Base-by-base conservation (phyloP, 176 grass and related monocot genomes). In the Typha latifolia region DNA sequence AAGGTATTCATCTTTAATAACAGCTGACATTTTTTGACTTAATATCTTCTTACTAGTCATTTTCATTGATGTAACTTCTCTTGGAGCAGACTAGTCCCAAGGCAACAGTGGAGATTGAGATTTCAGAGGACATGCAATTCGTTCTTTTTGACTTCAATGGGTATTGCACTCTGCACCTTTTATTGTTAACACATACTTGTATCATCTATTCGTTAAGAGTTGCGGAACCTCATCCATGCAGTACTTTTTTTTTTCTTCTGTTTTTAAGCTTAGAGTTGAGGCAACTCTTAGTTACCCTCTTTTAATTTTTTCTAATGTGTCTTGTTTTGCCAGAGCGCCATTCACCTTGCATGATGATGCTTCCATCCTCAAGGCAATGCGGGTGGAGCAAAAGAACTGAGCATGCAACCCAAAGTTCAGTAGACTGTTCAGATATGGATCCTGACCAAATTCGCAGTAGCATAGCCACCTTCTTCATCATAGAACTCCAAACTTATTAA, bases 101-200 rank as follows among this genome's bases (percentile, higher is more conserved):
- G 81, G 84, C 87, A 71, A 96, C 67, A 37, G 76, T 96, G 49
- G 92, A 91, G 77, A 88, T 91, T 62, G 88, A 96, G 74, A 96
- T 96, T 65, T 89, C 92, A 72, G 80, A 84, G 55, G 85, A 96
- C 71, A 83, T 82, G 12, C 86, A 78, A 47, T 78, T 91, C 62
- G 85, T 80, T 49, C 21, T 80, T 75, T 84, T 96, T 11, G 88
- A 91, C 49, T 96, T 91, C 80, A 77, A 75, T 61, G 78, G 88
- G 92, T 96, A 91, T 57, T 57, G 52, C 7, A 8, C 34, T 37
- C 34, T 37, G 34, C 34, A 37, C 7, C 34, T 37, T 5, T 37
- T 26, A 26, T 26, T 26, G 24, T 26, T 26, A 26, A 26, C 24
- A 26, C 24, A 26, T 26, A 26, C 24, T 26, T 26, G 24, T 26